Conservation (phyloP, 495 filamentous ascomycete genomes). For the Podospora anserina region DNA sequence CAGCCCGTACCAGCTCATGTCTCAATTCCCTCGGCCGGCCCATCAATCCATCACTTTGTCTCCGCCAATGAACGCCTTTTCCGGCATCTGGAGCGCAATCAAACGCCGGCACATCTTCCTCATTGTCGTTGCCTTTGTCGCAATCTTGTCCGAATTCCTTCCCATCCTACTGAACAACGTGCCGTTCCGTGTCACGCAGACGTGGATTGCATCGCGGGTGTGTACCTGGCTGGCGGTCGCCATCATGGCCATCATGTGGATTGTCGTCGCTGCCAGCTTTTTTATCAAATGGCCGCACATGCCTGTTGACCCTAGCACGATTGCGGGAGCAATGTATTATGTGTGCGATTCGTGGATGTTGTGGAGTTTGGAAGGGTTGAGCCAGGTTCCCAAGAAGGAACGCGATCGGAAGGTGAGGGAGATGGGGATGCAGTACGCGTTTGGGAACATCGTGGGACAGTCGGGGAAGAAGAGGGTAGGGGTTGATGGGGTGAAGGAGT, state of each 20-base stretch:
- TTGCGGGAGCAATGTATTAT: constrained; percentile 29
- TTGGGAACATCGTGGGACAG: constrained; percentile 21
- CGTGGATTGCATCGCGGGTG: constrained; percentile 30
- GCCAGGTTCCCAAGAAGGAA: constrained; percentile 19
- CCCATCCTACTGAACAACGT: constrained; percentile 38
- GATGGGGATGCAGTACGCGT: constrained; percentile 18
- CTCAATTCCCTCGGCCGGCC: constrained; percentile 21
- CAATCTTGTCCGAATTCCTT: constrained; percentile 36
- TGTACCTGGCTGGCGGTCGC: constrained; percentile 34
- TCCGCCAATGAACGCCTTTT: constrained; percentile 30
- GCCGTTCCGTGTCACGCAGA: constrained; percentile 34
- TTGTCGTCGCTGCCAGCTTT: constrained; percentile 31
- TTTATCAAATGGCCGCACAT: constrained; percentile 28
- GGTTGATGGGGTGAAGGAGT: constrained; percentile 22
- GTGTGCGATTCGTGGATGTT: constrained; percentile 29
- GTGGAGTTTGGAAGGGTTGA: constrained; percentile 21
- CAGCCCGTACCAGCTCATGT: constrained; percentile 33
- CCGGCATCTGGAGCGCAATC: constrained; percentile 32
- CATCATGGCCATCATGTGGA: constrained; percentile 37
- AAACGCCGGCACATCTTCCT: constrained; percentile 30
- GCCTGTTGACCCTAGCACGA: constrained; percentile 30
- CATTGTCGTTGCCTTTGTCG: constrained; percentile 28
- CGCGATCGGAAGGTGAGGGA: constrained; percentile 19
- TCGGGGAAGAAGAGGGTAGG: constrained; percentile 20
- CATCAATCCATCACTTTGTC: constrained; percentile 30